Percentiles rank a stretch among this genome's conserved stretches.
These are phyloP conservation scores for Trametes maxima DNA, from an alignment of 768 basidiomycete species.

Conservation along the genomic window DNA sequence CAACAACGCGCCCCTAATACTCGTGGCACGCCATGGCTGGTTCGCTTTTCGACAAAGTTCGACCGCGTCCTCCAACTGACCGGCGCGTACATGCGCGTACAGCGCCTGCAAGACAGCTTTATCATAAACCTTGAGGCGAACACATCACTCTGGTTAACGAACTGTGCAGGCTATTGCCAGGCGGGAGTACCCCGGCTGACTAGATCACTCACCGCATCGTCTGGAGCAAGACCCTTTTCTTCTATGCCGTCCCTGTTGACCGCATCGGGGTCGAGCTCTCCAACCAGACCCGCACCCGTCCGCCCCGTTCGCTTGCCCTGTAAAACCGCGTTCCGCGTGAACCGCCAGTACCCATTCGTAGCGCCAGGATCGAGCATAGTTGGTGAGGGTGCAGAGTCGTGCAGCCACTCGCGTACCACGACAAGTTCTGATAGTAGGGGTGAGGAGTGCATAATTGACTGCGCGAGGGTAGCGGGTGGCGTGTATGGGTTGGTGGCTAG, in stretches of 20 bases:
- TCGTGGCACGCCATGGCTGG: constrained; percentile 92
- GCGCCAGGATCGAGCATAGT: constrained; percentile 65
- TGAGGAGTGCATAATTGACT: constrained; percentile 69
- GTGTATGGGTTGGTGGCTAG: constrained; percentile 79
- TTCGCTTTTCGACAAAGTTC: constrained; percentile 80
- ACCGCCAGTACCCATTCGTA: constrained; percentile 81
- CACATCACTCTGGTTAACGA: background rate
- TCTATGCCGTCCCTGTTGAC: constrained; percentile 51
- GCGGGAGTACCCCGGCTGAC: background rate
- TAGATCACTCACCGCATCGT: constrained; percentile 67
- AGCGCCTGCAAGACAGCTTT: constrained; percentile 74
- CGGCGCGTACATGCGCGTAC: constrained; percentile 82
- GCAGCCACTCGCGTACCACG: constrained; percentile 87
- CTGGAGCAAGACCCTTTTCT: constrained; percentile 62
- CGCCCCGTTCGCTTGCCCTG: constrained; percentile 58
- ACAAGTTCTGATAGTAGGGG: constrained; percentile 74
- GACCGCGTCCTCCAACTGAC: constrained; percentile 82
- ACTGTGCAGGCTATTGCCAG: background rate
- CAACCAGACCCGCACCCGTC: constrained; percentile 53
- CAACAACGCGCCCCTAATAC: constrained; percentile 78
- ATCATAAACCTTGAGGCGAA: constrained; percentile 68
- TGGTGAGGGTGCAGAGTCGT: constrained; percentile 72
- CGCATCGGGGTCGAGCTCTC: constrained; percentile 82
- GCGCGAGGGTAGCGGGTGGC: constrained; percentile 73
- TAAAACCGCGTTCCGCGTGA: constrained; percentile 75